These are phyloP conservation scores for Beauveria brongniartii DNA, from an alignment of 2,329 filamentous ascomycete species.

Conservation along the genomic window DNA sequence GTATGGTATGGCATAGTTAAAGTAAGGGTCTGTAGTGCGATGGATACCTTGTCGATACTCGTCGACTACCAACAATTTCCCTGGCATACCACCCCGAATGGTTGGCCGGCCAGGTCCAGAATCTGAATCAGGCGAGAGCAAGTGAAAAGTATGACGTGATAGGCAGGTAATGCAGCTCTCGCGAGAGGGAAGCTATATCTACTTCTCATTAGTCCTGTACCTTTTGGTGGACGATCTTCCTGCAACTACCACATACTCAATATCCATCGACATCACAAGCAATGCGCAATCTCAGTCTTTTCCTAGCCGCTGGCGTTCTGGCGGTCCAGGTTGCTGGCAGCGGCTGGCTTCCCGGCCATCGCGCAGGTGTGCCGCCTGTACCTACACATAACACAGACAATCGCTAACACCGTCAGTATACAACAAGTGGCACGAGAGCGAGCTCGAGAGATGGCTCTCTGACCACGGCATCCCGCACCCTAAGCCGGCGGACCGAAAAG, in stretches of 20 bases:
- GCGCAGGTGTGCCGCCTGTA: conserved; percentile 57
- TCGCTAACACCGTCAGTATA: conserved; percentile 54
- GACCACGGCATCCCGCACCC: conserved; percentile 89
- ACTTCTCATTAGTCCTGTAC: not conserved
- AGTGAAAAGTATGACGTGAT: conserved; percentile 11
- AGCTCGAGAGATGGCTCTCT: conserved; percentile 92
- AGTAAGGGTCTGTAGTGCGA: not conserved
- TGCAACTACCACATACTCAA: not conserved
- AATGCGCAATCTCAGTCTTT: conserved; percentile 71
- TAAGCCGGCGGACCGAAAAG: conserved; percentile 82
- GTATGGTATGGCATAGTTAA: not conserved
- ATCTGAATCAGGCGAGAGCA: conserved; percentile 7
- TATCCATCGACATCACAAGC: conserved; percentile 19
- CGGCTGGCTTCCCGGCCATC: conserved; percentile 69
- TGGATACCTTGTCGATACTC: conserved; percentile 4
- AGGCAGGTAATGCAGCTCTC: conserved; percentile 1
- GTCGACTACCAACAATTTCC: not conserved
- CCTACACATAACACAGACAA: not conserved
- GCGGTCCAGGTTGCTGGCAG: conserved; percentile 63
- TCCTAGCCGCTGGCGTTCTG: conserved; percentile 59
- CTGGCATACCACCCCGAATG: not conserved
- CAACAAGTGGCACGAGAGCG: conserved; percentile 98
- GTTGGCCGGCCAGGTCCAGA: conserved; percentile 2
- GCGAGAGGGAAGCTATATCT: not conserved
- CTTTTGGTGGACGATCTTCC: not conserved